Conservation (phyloP, 2,329 filamentous ascomycete genomes). For the Tolypocladium endophyticum region DNA sequence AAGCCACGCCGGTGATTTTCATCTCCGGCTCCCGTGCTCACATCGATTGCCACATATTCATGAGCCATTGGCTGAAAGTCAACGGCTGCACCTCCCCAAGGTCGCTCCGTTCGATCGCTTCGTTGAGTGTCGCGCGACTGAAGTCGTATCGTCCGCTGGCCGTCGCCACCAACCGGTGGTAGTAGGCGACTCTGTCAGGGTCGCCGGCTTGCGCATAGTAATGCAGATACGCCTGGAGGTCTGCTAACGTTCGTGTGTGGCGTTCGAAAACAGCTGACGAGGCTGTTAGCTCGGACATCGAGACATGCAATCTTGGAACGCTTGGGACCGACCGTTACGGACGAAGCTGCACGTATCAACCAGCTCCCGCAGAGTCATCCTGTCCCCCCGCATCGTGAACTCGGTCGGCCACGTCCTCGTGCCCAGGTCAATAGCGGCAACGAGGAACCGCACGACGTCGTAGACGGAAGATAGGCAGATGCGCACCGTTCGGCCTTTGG, state of each 20-base stretch:
- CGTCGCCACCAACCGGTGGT: constrained; percentile 56
- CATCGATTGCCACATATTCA: constrained; percentile 9
- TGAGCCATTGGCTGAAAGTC: constrained; percentile 44
- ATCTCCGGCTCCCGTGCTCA: neutral
- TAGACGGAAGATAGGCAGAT: constrained; percentile 59
- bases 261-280: constrained; percentile 27
- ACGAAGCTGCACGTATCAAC: constrained; percentile 37
- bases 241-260: constrained; percentile 24
- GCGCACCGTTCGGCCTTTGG: constrained; percentile 36
- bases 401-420: constrained; percentile 54
- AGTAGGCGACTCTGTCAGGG: constrained; percentile 37
- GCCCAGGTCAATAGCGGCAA: constrained; percentile 55
- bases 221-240: constrained; percentile 28
- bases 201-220: constrained; percentile 36
- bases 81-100: constrained; percentile 34
- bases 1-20: neutral
- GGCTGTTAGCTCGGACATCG: constrained; percentile 8
- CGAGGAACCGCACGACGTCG: constrained; percentile 62
- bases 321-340: constrained; percentile 29
- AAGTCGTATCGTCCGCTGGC: constrained; percentile 60
- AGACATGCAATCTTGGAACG: neutral
- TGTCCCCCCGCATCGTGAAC: constrained; percentile 58
- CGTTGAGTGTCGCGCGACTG: constrained; percentile 48
- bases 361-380: constrained; percentile 49
- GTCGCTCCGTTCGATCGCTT: constrained; percentile 24